phyloP scores from a whole-genome alignment of 108 stramenopile genomes.

The Cyclostephanos tholiformis region DNA sequence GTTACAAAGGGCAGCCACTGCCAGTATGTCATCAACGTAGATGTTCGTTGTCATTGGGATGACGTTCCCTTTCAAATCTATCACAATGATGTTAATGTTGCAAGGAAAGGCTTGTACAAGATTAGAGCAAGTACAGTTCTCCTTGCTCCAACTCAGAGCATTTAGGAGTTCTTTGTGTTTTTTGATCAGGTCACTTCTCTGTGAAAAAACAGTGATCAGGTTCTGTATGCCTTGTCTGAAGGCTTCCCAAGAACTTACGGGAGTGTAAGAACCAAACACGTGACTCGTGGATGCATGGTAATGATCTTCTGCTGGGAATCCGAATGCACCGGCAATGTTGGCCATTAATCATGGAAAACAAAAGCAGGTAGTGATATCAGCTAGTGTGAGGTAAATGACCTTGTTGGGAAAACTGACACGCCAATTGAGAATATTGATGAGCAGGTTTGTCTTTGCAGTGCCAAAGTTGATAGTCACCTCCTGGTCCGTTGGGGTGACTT shows the following conservation, averaged over 20 bases:
- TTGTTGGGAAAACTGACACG: neutral
- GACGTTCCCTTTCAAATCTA: neutral
- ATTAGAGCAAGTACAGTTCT: too few species aligned
- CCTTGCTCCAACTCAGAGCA: neutral
- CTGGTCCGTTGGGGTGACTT: neutral
- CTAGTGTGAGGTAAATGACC: neutral
- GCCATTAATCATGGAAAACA: neutral
- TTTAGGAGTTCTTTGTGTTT: conserved; percentile 6
- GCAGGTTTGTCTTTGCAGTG: too few species aligned
- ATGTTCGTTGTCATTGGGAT: neutral
- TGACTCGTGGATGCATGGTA: neutral
- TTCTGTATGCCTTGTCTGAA: neutral
- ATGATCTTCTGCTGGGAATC: neutral
- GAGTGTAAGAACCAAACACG: conserved; percentile 4
- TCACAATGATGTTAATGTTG: neutral
- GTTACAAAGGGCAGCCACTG: too few species aligned
- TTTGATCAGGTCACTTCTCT: neutral
- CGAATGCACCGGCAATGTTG: conserved; percentile 4
- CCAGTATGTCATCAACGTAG: neutral
- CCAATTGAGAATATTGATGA: neutral
- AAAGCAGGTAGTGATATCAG: conserved; percentile 14
- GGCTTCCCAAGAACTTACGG: neutral
- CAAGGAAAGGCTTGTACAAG: neutral
- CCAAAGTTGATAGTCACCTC: neutral
- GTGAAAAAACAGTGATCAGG: neutral